A percentile compares a stretch with the other conserved stretches of the same genome.
Evolutionary conservation across 306 rosid species (phyloP).

Genomic region (peach (Prunus persica)): DNA sequence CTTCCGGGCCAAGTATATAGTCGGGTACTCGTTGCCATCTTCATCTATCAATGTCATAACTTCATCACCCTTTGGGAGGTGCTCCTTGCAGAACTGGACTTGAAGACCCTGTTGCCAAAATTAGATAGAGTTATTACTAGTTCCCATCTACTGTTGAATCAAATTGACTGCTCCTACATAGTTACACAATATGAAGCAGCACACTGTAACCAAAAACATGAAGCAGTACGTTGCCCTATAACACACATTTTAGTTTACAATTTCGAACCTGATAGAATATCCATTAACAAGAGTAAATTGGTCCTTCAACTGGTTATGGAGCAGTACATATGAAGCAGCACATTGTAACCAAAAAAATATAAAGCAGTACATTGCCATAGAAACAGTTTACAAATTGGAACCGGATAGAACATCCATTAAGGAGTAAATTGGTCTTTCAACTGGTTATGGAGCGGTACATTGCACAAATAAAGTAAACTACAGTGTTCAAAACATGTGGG

Average conservation of each 20-base stretch:
- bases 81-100: constrained; percentile 38
- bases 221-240: no score
- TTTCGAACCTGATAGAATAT: no score
- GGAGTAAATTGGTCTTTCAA: not conserved
- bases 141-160: not conserved
- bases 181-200: not conserved
- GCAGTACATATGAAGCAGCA: no score
- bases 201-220: not conserved
- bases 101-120: constrained; percentile 41
- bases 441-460: no score
- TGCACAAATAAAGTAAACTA: not conserved
- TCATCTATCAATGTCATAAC: constrained; percentile 41
- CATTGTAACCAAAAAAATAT: no score
- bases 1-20: constrained; percentile 36
- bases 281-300: no score
- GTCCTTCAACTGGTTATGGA: no score
- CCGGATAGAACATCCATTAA: not conserved
- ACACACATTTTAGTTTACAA: not conserved
- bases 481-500: not conserved
- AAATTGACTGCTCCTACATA: not conserved
- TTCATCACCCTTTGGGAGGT: constrained; percentile 37
- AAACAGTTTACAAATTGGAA: no score
- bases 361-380: no score
- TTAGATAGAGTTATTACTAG: not conserved
- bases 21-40: constrained; percentile 33